Conservation (phyloP, 306 rosid species). For the Prunus mume region DNA sequence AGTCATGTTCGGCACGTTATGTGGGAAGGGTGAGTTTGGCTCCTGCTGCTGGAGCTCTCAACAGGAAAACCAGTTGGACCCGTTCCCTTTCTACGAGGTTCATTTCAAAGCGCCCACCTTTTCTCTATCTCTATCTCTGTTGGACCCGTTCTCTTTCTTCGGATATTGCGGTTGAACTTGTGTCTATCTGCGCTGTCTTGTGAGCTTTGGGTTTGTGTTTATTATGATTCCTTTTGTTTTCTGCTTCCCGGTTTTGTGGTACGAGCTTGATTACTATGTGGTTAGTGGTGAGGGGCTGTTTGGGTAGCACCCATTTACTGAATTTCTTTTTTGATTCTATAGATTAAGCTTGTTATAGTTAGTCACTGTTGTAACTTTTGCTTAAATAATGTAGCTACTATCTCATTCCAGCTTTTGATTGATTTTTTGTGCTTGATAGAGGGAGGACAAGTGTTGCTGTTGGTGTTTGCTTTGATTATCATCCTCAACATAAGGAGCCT, state of each 20-base stretch:
- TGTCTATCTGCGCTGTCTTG: neutral
- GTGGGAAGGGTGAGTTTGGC: slow-evolving; percentile 51
- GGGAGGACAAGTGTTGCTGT: slow-evolving; percentile 94
- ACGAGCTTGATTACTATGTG: neutral
- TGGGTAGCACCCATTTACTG: neutral
- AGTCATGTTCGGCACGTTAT: slow-evolving; percentile 16
- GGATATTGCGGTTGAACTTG: neutral
- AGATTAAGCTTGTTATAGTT: neutral
- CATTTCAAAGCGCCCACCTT: neutral
- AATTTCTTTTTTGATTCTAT: neutral
- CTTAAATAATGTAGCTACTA: neutral
- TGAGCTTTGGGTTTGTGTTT: neutral
- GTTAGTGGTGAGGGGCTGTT: neutral
- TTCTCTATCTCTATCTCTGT: neutral
- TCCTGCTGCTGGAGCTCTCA: slow-evolving; percentile 32
- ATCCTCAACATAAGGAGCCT: slow-evolving; percentile 54
- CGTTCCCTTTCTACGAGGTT: slow-evolving; percentile 89
- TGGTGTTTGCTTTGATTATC: slow-evolving; percentile 59
- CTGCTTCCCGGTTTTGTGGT: neutral
- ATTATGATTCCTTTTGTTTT: neutral
- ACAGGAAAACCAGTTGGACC: slow-evolving; percentile 79
- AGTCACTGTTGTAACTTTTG: neutral
- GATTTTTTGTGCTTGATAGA: slow-evolving; percentile 38
- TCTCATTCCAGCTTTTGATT: slow-evolving; percentile 1
- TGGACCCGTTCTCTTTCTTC: neutral